phyloP scores from a whole-genome alignment of 2,329 filamentous ascomycete genomes.

The Penicillium carneum region DNA sequence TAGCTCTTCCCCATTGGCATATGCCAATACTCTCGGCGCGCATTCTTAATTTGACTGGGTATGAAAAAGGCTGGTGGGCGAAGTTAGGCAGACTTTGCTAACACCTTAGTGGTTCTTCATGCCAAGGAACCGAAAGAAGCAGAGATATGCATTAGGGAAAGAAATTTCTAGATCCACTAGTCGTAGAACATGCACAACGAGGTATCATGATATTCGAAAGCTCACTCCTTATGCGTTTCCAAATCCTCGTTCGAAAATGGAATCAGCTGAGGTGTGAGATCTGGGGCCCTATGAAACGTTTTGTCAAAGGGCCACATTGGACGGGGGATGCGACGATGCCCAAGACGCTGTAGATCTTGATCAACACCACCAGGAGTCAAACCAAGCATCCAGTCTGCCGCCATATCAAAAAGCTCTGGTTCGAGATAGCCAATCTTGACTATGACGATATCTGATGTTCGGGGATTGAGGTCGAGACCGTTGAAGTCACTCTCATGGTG shows the following conservation, averaged over 20 bases:
- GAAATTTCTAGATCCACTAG: too few species aligned
- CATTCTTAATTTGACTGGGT: too few species aligned
- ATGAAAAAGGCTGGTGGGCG: too few species aligned
- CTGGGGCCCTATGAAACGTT: conserved; percentile 43
- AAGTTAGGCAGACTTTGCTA: too few species aligned
- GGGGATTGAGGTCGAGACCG: conserved; percentile 56
- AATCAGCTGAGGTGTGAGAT: conserved; percentile 50
- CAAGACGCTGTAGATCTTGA: conserved; percentile 59
- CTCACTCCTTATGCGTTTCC: too few species aligned
- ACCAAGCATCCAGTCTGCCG: conserved; percentile 62
- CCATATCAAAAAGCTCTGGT: conserved; percentile 63
- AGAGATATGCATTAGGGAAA: neutral
- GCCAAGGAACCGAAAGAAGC: neutral
- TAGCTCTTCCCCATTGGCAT: too few species aligned
- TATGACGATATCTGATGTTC: conserved; percentile 59
- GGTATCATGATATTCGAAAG: neutral
- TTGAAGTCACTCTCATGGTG: conserved; percentile 62
- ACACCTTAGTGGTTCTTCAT: too few species aligned
- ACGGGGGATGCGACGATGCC: conserved; percentile 57
- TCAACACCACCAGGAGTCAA: conserved; percentile 64
- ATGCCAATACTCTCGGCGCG: too few species aligned
- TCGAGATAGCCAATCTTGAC: conserved; percentile 66
- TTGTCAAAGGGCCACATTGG: conserved; percentile 61
- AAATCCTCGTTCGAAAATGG: conserved; percentile 39
- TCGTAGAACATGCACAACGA: neutral